Evolutionary conservation across 164 flowering plant species (phyloP).

Genomic region (Paratinospora sagittata): DNA sequence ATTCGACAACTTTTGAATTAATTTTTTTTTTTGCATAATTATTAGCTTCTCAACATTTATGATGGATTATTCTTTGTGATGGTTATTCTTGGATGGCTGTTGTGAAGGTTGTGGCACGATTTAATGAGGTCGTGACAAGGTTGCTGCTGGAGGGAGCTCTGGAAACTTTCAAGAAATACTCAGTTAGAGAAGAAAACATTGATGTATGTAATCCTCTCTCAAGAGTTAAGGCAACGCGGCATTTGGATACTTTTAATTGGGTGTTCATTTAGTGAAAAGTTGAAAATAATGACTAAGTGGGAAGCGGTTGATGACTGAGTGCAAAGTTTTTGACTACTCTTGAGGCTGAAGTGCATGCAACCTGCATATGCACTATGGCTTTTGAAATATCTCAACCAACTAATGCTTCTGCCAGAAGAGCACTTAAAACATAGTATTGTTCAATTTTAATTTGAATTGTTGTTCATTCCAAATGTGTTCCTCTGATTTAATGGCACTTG

Average conservation of each 20-base stretch:
- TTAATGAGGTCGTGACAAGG: constrained; percentile 86
- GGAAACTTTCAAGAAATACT: constrained; percentile 72
- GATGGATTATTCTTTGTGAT: not conserved
- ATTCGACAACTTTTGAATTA: too few species aligned
- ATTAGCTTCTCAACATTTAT: not conserved
- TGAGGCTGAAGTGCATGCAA: not conserved
- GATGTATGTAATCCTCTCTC: constrained; percentile 46
- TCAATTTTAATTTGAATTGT: not conserved
- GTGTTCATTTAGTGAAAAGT: not conserved
- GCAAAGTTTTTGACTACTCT: not conserved
- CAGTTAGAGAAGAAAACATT: constrained; percentile 73
- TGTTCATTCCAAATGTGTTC: too few species aligned
- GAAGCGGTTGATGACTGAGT: not conserved
- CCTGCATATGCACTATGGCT: not conserved
- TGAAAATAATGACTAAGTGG: not conserved
- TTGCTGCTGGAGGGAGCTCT: constrained; percentile 85
- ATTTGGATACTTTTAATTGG: not conserved
- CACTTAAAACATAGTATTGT: not conserved
- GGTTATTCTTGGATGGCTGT: not conserved
- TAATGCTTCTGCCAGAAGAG: not conserved
- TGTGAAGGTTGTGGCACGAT: constrained; percentile 79
- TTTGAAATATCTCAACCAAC: not conserved
- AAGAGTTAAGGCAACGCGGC: not conserved
- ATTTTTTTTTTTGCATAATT: too few species aligned
- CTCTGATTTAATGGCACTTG: not conserved